Evolutionary conservation across 352 stramenopile genomes (phyloP).

Genomic region (Phytophthora brassicae): DNA sequence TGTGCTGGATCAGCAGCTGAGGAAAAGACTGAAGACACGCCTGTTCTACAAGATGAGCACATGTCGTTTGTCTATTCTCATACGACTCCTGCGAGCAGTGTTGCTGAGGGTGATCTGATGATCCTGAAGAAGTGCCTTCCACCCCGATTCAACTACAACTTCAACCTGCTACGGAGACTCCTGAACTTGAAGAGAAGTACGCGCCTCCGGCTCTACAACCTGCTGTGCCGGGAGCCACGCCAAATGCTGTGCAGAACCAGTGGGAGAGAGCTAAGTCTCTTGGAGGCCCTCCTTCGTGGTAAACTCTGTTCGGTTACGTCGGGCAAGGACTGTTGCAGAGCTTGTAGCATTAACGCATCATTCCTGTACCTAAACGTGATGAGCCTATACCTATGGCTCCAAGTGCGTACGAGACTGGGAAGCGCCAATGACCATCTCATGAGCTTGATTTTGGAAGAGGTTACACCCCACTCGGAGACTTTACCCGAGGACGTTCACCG

Average conservation of each 20-base stretch:
- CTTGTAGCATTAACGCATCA: background rate
- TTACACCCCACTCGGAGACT: background rate
- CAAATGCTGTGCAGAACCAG: constrained; percentile 5
- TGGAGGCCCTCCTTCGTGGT: background rate
- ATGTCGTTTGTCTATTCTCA: background rate
- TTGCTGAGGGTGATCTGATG: background rate
- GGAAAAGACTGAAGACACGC: too few relatives aligned
- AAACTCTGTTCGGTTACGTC: background rate
- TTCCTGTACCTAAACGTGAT: background rate
- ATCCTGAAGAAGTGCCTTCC: background rate
- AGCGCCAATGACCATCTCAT: background rate
- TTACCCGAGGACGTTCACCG: background rate
- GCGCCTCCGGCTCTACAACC: background rate
- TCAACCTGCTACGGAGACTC: background rate
- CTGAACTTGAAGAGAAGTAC: background rate
- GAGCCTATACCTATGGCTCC: too few relatives aligned
- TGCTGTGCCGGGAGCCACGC: background rate
- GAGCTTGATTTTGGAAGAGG: background rate
- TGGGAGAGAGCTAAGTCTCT: background rate
- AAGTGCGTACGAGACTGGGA: background rate
- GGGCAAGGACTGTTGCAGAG: constrained; percentile 2
- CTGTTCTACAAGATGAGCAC: background rate
- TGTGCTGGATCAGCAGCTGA: too few relatives aligned
- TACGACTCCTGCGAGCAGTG: background rate
- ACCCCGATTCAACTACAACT: background rate